Conservation (phyloP, 2,329 filamentous ascomycete genomes). For the Paracorniculantispora psalliotae region DNA sequence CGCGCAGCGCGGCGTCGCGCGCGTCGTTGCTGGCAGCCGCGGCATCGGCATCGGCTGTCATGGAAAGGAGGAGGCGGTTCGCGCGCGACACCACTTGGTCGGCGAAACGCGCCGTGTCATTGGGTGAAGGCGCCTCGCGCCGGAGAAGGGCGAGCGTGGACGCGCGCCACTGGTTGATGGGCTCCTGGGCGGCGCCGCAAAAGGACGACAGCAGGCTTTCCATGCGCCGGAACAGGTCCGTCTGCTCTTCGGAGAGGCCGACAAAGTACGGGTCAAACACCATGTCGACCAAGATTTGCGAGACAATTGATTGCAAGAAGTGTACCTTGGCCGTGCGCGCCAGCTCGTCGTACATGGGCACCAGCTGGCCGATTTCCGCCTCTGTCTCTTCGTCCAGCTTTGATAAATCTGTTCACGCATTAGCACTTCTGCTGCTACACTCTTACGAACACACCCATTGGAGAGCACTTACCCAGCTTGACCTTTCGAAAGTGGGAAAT, state of each 20-base stretch:
- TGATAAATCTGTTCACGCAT: conserved; percentile 36
- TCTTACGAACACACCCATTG: neutral
- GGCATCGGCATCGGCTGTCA: conserved; percentile 33
- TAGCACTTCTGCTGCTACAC: neutral
- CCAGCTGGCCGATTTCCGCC: conserved; percentile 41
- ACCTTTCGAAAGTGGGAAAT: conserved; percentile 63
- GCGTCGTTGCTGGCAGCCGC: conserved; percentile 22
- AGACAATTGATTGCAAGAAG: conserved; percentile 58
- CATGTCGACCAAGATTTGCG: conserved; percentile 53
- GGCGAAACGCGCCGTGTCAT: conserved; percentile 38
- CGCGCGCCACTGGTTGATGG: conserved; percentile 62
- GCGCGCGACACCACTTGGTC: conserved; percentile 41
- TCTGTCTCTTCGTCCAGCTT: conserved; percentile 36
- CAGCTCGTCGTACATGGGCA: conserved; percentile 55
- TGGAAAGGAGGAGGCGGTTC: conserved; percentile 44
- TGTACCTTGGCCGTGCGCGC: conserved; percentile 53
- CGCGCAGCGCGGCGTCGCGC: conserved; percentile 49
- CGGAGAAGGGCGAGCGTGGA: conserved; percentile 56
- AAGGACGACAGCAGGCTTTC: conserved; percentile 42
- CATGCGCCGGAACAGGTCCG: conserved; percentile 43
- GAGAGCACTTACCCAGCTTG: conserved; percentile 47
- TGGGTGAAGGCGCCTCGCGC: conserved; percentile 44
- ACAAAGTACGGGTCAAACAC: conserved; percentile 61
- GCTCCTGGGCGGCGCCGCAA: conserved; percentile 41
- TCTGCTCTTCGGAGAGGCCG: conserved; percentile 53